Conservation (phyloP, 345 rosid genomes). For the Pugionium dolabratum region DNA sequence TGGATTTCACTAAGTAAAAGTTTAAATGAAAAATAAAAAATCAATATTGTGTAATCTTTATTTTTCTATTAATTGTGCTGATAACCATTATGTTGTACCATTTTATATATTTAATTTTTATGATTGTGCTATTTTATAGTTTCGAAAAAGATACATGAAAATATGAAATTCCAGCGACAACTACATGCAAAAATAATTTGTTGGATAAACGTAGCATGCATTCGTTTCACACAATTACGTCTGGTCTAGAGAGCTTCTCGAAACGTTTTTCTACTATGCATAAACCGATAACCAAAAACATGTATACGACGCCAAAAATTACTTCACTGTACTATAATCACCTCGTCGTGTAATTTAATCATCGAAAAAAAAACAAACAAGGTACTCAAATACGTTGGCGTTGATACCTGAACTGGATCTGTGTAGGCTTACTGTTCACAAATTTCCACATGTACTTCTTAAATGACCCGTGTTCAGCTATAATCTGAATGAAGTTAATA, state of each 20-base stretch:
- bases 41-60: too few species aligned
- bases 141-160: not conserved
- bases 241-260: not conserved
- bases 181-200: too few species aligned
- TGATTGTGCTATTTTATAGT: not conserved
- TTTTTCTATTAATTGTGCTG: not conserved
- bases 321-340: not conserved
- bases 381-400: conserved; percentile 45
- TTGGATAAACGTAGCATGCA: not conserved
- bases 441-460: conserved; percentile 92
- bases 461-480: conserved; percentile 78
- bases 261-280: conserved; percentile 6
- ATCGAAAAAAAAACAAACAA: not conserved
- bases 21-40: too few species aligned
- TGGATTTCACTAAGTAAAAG: conserved; percentile 5
- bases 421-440: conserved; percentile 75
- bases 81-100: not conserved
- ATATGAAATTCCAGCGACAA: too few species aligned
- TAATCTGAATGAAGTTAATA: conserved; percentile 49
- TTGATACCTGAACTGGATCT: conserved; percentile 75
- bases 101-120: not conserved
- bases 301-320: not conserved
- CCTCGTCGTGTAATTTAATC: not conserved
- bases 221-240: conserved; percentile 3
- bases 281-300: not conserved